Conservation (phyloP, 2,329 filamentous ascomycete species). For the Tolypocladium amazonense region DNA sequence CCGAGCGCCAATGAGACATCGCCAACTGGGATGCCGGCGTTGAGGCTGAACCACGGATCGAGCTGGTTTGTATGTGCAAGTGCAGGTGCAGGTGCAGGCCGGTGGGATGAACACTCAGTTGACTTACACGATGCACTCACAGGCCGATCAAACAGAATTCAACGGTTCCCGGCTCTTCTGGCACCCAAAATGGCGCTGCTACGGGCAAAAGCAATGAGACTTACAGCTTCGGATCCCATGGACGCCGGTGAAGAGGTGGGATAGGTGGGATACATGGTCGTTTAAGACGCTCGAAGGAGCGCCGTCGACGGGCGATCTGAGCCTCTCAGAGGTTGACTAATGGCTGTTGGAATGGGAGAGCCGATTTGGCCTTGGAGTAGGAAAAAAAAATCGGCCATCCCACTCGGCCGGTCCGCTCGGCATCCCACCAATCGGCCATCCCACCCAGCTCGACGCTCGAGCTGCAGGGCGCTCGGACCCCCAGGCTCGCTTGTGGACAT, state of each 20-base stretch:
- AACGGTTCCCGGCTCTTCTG: neutral
- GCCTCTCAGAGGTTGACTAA: neutral
- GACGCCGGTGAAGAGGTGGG: neutral
- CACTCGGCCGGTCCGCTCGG: neutral
- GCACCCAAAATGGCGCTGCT: neutral
- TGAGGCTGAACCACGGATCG: neutral
- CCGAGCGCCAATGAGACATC: neutral
- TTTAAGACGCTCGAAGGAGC: neutral
- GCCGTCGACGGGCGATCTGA: neutral
- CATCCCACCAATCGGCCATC: neutral
- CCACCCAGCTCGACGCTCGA: neutral
- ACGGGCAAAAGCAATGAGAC: neutral
- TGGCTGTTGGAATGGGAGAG: neutral
- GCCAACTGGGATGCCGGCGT: neutral
- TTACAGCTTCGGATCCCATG: neutral
- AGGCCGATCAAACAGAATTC: neutral
- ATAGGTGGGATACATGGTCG: neutral
- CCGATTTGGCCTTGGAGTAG: neutral
- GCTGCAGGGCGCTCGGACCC: neutral
- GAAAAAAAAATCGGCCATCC: neutral
- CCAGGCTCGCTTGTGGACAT: neutral
- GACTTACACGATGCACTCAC: neutral
- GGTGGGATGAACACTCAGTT: neutral
- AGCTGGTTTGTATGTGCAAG: neutral
- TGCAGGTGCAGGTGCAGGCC: neutral